Evolutionary conservation across 1,139 yeast species (phyloP).

Genomic region (Pichia sp.): DNA sequence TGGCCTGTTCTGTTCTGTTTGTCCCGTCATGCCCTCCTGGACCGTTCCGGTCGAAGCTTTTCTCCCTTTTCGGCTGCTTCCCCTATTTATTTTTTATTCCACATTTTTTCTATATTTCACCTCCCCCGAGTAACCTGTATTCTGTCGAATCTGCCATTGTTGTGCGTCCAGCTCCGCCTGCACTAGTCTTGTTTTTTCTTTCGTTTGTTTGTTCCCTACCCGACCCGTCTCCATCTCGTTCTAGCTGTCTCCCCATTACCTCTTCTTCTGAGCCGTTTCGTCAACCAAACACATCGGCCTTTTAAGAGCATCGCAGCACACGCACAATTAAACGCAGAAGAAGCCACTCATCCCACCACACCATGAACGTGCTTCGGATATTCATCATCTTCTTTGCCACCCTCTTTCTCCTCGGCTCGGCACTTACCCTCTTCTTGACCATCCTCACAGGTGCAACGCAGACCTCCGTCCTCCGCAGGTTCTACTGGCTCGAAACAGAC

Average conservation of each 20-base stretch:
- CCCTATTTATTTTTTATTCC: background rate
- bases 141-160: background rate
- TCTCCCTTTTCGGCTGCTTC: too few relatives aligned
- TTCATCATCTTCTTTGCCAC: constrained; percentile 8
- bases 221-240: background rate
- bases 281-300: too few relatives aligned
- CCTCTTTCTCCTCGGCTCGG: constrained; percentile 20
- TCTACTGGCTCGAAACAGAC: constrained; percentile 70
- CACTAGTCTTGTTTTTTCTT: background rate
- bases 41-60: too few relatives aligned
- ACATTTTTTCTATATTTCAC: background rate
- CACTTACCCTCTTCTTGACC: constrained; percentile 55
- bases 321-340: too few relatives aligned
- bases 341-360: background rate
- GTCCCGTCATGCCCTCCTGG: background rate
- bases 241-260: background rate
- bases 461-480: constrained; percentile 41
- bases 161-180: background rate
- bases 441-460: constrained; percentile 58
- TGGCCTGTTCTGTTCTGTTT: background rate
- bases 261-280: too few relatives aligned
- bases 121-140: background rate
- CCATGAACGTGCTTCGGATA: constrained; percentile 5
- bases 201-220: background rate
- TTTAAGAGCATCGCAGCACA: too few relatives aligned